phyloP scores from a whole-genome alignment of 139 green algal species.

The Micractinium sp. region DNA sequence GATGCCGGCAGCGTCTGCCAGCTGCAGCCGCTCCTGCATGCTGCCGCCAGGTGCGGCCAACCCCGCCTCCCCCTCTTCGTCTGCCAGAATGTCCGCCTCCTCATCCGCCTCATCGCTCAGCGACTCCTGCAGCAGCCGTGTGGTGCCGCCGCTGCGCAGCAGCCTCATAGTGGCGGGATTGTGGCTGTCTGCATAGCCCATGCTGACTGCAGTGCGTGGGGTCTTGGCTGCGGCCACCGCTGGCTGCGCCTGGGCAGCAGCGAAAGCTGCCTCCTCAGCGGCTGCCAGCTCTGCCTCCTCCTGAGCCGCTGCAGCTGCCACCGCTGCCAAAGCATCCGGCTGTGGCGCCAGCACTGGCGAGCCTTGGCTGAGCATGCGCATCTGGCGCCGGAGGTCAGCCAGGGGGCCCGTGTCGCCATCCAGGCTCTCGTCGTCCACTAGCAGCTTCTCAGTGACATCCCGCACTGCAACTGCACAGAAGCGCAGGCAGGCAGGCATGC shows the following conservation, averaged over 20 bases:
- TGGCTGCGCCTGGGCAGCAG: neutral
- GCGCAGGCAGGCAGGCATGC: neutral
- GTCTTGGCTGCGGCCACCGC: neutral
- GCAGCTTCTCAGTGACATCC: slow-evolving; percentile 26
- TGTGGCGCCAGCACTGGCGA: neutral
- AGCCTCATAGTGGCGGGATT: slow-evolving; percentile 38
- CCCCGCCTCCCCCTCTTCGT: neutral
- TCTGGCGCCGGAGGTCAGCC: slow-evolving; percentile 36
- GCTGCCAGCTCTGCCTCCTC: slow-evolving; percentile 4
- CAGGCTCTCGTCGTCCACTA: slow-evolving; percentile 41
- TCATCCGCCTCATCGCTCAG: neutral
- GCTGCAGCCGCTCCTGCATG: neutral
- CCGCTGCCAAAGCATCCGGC: neutral
- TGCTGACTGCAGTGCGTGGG: slow-evolving; percentile 10
- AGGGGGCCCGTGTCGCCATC: neutral
- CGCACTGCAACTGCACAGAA: neutral
- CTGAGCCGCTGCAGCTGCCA: neutral
- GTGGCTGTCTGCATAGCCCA: slow-evolving; percentile 52
- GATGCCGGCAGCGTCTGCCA: neutral
- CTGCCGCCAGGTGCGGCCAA: neutral
- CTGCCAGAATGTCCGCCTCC: neutral
- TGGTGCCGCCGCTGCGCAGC: slow-evolving; percentile 52
- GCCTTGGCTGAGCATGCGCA: slow-evolving; percentile 42
- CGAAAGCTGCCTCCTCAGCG: neutral
- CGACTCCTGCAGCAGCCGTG: slow-evolving; percentile 32